phyloP scores from a whole-genome alignment of 495 filamentous ascomycete species.

The Penicillium cataractarum region DNA sequence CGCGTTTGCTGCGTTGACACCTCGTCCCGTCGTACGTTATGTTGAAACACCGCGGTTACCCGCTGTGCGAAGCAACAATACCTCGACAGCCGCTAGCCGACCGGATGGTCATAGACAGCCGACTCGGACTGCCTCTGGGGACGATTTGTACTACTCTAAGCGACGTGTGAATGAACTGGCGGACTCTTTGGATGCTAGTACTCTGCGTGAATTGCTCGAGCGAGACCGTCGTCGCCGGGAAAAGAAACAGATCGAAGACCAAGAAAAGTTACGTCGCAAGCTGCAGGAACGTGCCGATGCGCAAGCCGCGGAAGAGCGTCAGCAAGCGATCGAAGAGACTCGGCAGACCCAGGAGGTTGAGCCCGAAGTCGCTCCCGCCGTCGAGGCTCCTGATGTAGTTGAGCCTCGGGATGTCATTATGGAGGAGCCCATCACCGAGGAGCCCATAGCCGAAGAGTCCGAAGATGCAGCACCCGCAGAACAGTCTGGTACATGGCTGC shows the following conservation, averaged over 20 bases:
- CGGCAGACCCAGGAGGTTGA: conserved; percentile 3
- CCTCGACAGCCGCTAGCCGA: conserved; percentile 42
- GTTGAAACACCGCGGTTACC: conserved; percentile 61
- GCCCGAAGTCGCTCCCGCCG: conserved; percentile 4
- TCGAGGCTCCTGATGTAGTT: conserved; percentile 3
- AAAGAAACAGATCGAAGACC: conserved; percentile 69
- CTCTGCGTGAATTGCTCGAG: conserved; percentile 81
- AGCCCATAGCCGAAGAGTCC: not conserved
- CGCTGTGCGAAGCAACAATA: conserved; percentile 38
- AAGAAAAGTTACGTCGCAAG: conserved; percentile 68
- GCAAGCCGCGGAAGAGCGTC: conserved; percentile 49
- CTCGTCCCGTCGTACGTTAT: conserved; percentile 77
- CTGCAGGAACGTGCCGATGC: conserved; percentile 72
- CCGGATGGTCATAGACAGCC: conserved; percentile 45
- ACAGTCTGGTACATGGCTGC: conserved; percentile 39
- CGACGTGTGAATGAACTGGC: conserved; percentile 79
- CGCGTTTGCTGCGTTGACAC: conserved; percentile 71
- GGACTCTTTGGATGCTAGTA: conserved; percentile 77
- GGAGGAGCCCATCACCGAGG: not conserved
- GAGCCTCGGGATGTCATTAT: not conserved
- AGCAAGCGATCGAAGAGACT: conserved; percentile 37
- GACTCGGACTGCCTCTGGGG: conserved; percentile 57
- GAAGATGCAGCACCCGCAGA: conserved; percentile 11
- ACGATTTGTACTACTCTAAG: conserved; percentile 62
- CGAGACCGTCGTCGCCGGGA: conserved; percentile 78